Percentiles rank a stretch among this genome's conserved stretches.
These are phyloP conservation scores for Mortierella sp. DNA, from an alignment of 371 early-diverging fungal genomes.

Conservation along the genomic window DNA sequence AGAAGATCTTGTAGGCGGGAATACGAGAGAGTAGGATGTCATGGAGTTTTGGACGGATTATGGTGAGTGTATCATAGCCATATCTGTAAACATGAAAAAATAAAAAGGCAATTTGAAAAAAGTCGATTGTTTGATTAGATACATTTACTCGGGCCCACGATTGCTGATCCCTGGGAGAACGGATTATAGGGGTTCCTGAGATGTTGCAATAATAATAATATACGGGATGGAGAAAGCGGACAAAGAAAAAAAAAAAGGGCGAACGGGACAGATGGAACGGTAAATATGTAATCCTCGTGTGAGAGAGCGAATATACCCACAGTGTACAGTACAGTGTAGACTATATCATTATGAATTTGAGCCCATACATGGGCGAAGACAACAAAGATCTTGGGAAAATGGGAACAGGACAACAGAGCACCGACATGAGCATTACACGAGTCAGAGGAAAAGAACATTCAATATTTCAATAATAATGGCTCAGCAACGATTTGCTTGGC, in stretches of 20 bases:
- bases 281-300: too few species aligned
- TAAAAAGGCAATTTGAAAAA: not conserved
- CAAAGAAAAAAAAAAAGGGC: not conserved
- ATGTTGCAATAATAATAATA: too few species aligned
- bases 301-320: too few species aligned
- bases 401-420: not conserved
- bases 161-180: too few species aligned
- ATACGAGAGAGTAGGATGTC: constrained; percentile 41
- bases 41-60: constrained; percentile 45
- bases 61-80: constrained; percentile 40
- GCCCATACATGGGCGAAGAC: not conserved
- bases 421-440: not conserved
- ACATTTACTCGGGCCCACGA: not conserved
- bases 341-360: too few species aligned
- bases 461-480: not conserved
- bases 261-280: not conserved
- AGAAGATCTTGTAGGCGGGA: constrained; percentile 50
- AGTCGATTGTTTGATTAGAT: not conserved
- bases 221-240: too few species aligned
- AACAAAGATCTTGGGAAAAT: not conserved
- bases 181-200: too few species aligned
- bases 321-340: too few species aligned
- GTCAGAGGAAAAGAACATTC: not conserved
- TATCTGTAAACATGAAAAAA: constrained; percentile 21
- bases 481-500: not conserved